Evolutionary conservation across 345 rosid genomes (phyloP).

Genomic region (Citrus sp.): DNA sequence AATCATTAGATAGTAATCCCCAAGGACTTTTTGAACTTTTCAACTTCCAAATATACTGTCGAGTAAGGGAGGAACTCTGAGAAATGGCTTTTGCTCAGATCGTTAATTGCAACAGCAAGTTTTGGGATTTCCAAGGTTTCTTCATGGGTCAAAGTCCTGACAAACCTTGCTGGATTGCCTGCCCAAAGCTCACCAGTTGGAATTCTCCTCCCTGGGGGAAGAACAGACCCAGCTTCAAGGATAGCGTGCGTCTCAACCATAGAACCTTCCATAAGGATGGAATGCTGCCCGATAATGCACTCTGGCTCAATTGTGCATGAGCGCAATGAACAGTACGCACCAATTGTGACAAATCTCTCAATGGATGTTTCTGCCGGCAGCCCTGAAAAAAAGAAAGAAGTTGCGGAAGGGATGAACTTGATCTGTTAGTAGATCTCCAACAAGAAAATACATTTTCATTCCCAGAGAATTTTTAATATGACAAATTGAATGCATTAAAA

Average conservation of each 20-base stretch:
- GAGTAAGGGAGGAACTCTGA: slow-evolving; percentile 94
- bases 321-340: slow-evolving; percentile 80
- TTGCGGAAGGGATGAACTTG: neutral
- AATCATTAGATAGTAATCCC: slow-evolving; percentile 56
- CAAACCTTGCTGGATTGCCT: slow-evolving; percentile 94
- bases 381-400: slow-evolving; percentile 43
- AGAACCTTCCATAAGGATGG: slow-evolving; percentile 98
- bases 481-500: neutral
- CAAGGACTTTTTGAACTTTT: slow-evolving; percentile 73
- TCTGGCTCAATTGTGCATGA: slow-evolving; percentile 98
- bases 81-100: slow-evolving; percentile 70
- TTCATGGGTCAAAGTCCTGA: slow-evolving; percentile 78
- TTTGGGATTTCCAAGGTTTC: slow-evolving; percentile 93
- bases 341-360: slow-evolving; percentile 88
- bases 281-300: slow-evolving; percentile 95
- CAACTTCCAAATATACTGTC: slow-evolving; percentile 89
- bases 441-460: neutral
- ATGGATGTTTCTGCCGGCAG: slow-evolving; percentile 85
- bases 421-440: neutral
- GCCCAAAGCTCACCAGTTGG: slow-evolving; percentile 98
- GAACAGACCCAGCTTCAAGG: slow-evolving; percentile 91
- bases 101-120: slow-evolving; percentile 90
- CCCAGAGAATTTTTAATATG: neutral
- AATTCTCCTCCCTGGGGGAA: slow-evolving; percentile 95
- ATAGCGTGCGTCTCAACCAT: slow-evolving; percentile 87